A percentile compares a stretch with the other conserved stretches of the same genome.
These are phyloP conservation scores for Aeschynomene evenia DNA, from an alignment of 306 rosid species.

Conservation along the genomic window DNA sequence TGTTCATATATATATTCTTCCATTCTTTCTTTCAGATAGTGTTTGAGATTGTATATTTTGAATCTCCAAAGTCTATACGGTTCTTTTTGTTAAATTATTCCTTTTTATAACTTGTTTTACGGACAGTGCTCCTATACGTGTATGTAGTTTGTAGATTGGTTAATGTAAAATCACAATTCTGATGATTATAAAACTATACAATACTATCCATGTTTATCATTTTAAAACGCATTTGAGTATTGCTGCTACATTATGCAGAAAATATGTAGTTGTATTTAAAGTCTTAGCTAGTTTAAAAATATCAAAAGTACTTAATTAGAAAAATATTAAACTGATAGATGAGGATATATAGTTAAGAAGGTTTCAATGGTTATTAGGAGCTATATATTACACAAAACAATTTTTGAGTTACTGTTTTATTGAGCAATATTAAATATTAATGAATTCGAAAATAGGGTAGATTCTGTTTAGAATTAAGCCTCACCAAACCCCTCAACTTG, in stretches of 20 bases:
- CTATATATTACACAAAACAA: no score
- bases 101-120: not conserved
- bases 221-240: not conserved
- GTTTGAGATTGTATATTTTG: not conserved
- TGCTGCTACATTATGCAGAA: not conserved
- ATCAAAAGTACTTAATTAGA: not conserved
- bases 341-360: not conserved
- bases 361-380: not conserved
- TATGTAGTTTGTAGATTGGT: slow-evolving; percentile 23
- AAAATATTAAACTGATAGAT: not conserved
- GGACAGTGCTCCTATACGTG: slow-evolving; percentile 2
- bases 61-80: not conserved
- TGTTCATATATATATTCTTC: not conserved
- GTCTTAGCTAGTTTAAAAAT: not conserved
- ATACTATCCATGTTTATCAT: not conserved
- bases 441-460: not conserved
- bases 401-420: not conserved
- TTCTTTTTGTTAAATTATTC: not conserved
- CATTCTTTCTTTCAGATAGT: not conserved
- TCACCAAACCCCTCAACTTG: slow-evolving; percentile 9
- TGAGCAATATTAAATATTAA: not conserved
- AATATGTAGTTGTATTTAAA: not conserved
- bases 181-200: not conserved
- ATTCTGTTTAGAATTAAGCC: slow-evolving; percentile 12
- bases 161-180: slow-evolving; percentile 25